These are phyloP conservation scores for Fulvia fulva DNA, from an alignment of 2,329 filamentous ascomycete genomes.

Conservation along the genomic window DNA sequence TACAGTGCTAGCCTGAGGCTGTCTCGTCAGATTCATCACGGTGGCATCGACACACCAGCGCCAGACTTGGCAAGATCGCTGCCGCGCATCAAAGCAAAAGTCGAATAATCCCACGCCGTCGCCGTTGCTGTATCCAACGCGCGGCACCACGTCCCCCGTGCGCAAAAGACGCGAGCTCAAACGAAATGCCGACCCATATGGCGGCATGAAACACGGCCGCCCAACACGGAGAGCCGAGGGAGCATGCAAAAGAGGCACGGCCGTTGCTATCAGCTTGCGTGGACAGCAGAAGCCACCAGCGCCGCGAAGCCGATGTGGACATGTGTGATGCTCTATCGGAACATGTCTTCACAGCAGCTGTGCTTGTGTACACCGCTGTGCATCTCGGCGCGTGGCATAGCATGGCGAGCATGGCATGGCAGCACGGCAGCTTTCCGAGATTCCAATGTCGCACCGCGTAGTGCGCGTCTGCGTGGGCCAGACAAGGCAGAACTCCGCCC, in stretches of 20 bases:
- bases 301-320: too few relatives aligned
- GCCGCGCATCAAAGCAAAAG: not conserved
- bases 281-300: not conserved
- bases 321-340: not conserved
- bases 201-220: not conserved
- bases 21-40: not conserved
- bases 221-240: too few relatives aligned
- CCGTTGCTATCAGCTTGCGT: not conserved
- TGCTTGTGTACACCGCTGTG: not conserved
- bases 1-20: not conserved
- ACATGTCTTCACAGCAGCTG: not conserved
- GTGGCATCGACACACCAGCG: not conserved
- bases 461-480: not conserved
- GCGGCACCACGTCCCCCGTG: not conserved
- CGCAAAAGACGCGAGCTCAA: not conserved
- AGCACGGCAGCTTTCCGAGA: not conserved
- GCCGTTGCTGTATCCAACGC: not conserved
- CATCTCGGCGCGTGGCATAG: too few relatives aligned
- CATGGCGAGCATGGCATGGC: conserved; percentile 1
- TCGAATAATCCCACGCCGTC: not conserved
- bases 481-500: not conserved
- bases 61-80: not conserved
- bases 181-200: not conserved
- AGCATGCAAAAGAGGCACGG: not conserved
- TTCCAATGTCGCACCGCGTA: conserved; percentile 1